Percentiles rank a stretch among this genome's conserved stretches.
These are phyloP conservation scores for Pleurotus tuoliensis DNA, from an alignment of 768 basidiomycete genomes.

Conservation along the genomic window DNA sequence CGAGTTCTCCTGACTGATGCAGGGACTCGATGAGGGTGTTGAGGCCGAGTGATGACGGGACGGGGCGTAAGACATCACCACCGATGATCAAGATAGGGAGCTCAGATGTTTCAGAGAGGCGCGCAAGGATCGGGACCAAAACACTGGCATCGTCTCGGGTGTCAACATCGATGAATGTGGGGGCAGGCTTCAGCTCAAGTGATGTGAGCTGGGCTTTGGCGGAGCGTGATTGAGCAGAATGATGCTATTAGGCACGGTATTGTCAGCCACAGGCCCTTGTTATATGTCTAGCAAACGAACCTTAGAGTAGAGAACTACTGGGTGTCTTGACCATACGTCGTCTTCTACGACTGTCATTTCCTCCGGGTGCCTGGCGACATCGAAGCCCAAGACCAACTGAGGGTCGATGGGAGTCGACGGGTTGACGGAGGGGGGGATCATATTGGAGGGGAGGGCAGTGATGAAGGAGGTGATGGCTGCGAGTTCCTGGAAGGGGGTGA, in stretches of 20 bases:
- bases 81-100: constrained; percentile 70
- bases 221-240: background rate
- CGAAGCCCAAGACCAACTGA: constrained; percentile 79
- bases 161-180: constrained; percentile 70
- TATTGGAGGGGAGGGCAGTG: constrained; percentile 68
- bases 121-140: constrained; percentile 54
- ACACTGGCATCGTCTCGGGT: constrained; percentile 66
- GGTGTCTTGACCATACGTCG: constrained; percentile 70
- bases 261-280: background rate
- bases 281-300: constrained; percentile 26
- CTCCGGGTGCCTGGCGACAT: constrained; percentile 59
- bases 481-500: constrained; percentile 59
- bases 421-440: constrained; percentile 63
- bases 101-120: constrained; percentile 50
- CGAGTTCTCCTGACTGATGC: constrained; percentile 46
- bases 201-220: constrained; percentile 54
- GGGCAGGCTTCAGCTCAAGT: constrained; percentile 56
- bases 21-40: constrained; percentile 50
- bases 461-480: constrained; percentile 73
- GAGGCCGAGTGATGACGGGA: constrained; percentile 36
- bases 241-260: background rate
- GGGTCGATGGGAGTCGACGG: constrained; percentile 69
- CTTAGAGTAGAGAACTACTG: constrained; percentile 74
- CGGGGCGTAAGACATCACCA: constrained; percentile 32
- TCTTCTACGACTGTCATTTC: constrained; percentile 58